Evolutionary conservation across 768 basidiomycete species (phyloP).

Genomic region (Russula abietina): DNA sequence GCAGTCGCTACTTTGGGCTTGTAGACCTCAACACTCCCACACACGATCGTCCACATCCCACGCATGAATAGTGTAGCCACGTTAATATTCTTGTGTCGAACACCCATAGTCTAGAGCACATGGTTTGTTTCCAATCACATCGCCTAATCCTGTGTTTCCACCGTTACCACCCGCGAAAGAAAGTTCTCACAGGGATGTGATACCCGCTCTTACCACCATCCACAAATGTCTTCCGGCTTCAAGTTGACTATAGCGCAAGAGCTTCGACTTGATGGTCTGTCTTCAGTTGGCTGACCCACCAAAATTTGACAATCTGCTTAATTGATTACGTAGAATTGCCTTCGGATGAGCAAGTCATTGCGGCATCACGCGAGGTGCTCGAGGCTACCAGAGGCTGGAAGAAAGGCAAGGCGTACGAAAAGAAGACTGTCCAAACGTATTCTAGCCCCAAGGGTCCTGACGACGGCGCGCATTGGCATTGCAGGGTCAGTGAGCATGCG

Average conservation of each 20-base stretch:
- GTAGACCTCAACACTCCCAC: constrained; percentile 49
- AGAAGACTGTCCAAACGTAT: constrained; percentile 49
- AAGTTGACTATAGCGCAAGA: constrained; percentile 36
- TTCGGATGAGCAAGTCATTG: constrained; percentile 49
- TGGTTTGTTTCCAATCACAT: background rate
- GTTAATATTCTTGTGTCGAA: background rate
- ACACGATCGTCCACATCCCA: background rate
- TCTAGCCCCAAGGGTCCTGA: constrained; percentile 45
- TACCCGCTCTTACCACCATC: constrained; percentile 1
- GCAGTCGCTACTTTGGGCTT: constrained; percentile 80
- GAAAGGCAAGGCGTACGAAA: constrained; percentile 55
- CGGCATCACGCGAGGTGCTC: constrained; percentile 49
- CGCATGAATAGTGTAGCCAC: constrained; percentile 4
- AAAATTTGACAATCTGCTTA: background rate
- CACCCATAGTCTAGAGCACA: background rate
- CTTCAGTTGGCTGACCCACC: background rate
- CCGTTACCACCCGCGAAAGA: background rate
- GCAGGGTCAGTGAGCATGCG: constrained; percentile 59
- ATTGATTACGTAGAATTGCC: constrained; percentile 46
- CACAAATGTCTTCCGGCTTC: constrained; percentile 25
- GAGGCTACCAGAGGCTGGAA: constrained; percentile 58
- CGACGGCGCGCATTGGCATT: constrained; percentile 62
- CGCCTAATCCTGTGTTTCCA: background rate
- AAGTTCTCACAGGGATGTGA: background rate
- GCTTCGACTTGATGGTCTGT: constrained; percentile 37